Conservation (phyloP, 768 basidiomycete species). For the Suillus placidus region DNA sequence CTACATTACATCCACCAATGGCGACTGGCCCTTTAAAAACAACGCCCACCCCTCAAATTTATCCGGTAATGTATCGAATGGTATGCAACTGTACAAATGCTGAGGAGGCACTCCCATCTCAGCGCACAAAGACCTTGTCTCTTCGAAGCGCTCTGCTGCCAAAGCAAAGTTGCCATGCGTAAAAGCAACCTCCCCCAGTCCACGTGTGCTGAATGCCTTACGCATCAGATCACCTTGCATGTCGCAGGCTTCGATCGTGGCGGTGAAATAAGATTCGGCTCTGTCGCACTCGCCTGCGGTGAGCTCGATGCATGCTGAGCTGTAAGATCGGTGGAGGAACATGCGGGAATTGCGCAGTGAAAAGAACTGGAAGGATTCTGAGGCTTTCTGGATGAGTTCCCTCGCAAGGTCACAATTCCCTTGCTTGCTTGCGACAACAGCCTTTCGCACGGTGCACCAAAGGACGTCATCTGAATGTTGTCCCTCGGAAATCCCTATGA, state of each 20-base stretch:
- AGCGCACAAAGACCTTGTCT: background rate
- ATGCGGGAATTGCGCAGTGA: background rate
- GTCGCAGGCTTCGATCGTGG: background rate
- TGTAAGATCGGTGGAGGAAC: background rate
- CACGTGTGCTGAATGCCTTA: background rate
- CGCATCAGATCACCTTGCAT: background rate
- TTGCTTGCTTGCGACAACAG: background rate
- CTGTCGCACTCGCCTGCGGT: background rate
- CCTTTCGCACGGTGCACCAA: too few relatives aligned
- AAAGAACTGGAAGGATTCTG: background rate
- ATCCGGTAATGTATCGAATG: background rate
- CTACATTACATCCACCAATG: background rate
- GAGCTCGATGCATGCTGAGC: background rate
- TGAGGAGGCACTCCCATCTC: background rate
- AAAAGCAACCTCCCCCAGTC: background rate
- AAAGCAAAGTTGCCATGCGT: background rate
- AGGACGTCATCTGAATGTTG: rapidly evolving
- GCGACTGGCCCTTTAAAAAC: background rate
- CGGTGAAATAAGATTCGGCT: background rate
- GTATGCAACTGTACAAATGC: background rate
- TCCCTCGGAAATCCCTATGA: background rate
- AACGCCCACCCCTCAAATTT: background rate
- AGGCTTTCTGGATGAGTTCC: background rate
- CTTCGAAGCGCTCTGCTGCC: background rate
- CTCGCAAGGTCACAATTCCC: background rate